Base-by-base conservation (phyloP, 139 green algal genomes). In the Haematococcus lacustris region DNA sequence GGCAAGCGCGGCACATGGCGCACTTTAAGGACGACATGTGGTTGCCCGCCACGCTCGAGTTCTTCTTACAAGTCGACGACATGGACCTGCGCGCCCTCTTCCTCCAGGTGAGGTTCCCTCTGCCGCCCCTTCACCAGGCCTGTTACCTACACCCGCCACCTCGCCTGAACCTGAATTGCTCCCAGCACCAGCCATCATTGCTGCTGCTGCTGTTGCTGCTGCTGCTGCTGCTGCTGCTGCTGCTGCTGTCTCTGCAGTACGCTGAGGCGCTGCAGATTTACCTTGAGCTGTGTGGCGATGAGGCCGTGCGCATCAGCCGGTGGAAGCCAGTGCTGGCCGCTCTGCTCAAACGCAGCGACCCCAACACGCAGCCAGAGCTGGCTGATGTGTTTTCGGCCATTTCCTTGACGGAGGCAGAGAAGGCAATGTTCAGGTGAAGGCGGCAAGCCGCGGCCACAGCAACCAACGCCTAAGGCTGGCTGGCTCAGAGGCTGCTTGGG, bases 251-350 rank as follows among this genome's bases (percentile, higher is more conserved):
- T 35, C 60, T 73, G 23, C 74, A 78, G 63, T 32, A 30, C 1
- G 79, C 70, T 0, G 83, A 88, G 78, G 50, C 78, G 23, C 78
- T 88, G 38, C 76, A 82, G 70, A 59, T 88, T 63, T 80, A 77
- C 68, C 72, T 81, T 43, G 83, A 85, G 66, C 76, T 88, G 39
- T 39, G 51, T 9, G 67, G 74, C 28, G 73, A 84, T 51, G 35
- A 66, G 9, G 71, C 47, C 6, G 67, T 75, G 73, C 77, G 57
- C 23, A 71, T 68, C 23, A 39, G 35, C 2, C 74, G 79, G 26
- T 88, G 83, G 83, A 50, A 35, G 17, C 4, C 1, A 6, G 78
- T 83, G 6, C 32, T 43, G 5, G 26, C 0, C 0, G 66, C 79
- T 30, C 68, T 88, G 68, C 68, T 85, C 39, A 26, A 69, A 13